phyloP scores from a whole-genome alignment of 2,329 filamentous ascomycete species.

The Mycosphaerella sp. region DNA sequence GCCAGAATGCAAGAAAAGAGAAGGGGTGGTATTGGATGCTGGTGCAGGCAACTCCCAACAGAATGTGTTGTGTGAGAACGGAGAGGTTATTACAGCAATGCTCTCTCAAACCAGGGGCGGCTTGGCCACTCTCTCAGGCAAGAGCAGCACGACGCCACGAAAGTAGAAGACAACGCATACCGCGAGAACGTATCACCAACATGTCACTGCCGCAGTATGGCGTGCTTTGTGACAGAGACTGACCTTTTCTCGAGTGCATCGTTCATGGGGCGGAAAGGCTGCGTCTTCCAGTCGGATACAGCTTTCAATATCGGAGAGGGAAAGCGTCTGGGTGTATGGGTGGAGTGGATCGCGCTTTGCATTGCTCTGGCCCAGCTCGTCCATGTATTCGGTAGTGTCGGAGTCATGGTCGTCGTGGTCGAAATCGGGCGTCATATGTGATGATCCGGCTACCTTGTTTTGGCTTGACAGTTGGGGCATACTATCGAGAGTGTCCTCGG shows the following conservation, averaged over 20 bases:
- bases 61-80: background rate
- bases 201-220: constrained; percentile 21
- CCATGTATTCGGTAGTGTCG: constrained; percentile 16
- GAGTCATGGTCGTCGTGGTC: constrained; percentile 10
- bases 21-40: constrained; percentile 1
- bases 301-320: constrained; percentile 57
- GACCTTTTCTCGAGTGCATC: constrained; percentile 56
- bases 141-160: constrained; percentile 17
- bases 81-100: background rate
- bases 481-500: constrained; percentile 30
- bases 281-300: constrained; percentile 54
- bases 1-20: constrained; percentile 14
- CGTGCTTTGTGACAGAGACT: constrained; percentile 22
- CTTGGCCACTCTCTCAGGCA: constrained; percentile 13
- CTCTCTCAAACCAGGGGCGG: background rate
- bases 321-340: constrained; percentile 69
- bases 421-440: background rate
- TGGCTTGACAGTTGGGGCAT: constrained; percentile 35
- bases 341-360: constrained; percentile 53
- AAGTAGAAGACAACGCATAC: constrained; percentile 27
- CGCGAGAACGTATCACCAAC: constrained; percentile 24
- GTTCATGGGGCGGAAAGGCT: constrained; percentile 53
- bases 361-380: constrained; percentile 16
- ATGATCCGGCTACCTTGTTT: constrained; percentile 3
- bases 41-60: constrained; percentile 6